Evolutionary conservation across 1,139 yeast species (phyloP).

Genomic region (Taphrina communis): DNA sequence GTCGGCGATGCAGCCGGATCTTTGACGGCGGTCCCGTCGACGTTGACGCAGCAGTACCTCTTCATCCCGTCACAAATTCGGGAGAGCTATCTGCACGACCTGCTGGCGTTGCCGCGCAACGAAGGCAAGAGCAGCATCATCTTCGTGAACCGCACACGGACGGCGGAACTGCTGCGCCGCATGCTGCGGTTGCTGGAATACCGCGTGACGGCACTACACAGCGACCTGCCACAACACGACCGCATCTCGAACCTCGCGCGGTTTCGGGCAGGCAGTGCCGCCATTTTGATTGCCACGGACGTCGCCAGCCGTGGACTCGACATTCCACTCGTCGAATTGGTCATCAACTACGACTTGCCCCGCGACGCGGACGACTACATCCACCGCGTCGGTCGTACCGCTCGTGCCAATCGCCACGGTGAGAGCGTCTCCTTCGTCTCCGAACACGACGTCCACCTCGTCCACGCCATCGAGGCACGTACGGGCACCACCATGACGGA

Average conservation of each 20-base stretch:
- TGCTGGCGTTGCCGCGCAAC: constrained; percentile 68
- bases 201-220: constrained; percentile 86
- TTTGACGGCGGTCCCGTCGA: constrained; percentile 76
- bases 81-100: constrained; percentile 79
- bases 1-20: constrained; percentile 51
- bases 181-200: constrained; percentile 74
- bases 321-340: constrained; percentile 89
- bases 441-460: constrained; percentile 80
- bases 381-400: constrained; percentile 99
- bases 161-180: constrained; percentile 85
- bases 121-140: constrained; percentile 74
- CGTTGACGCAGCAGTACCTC: constrained; percentile 63
- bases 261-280: constrained; percentile 92
- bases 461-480: constrained; percentile 84
- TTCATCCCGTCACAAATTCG: constrained; percentile 81
- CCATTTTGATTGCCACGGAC: constrained; percentile 90
- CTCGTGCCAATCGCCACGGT: constrained; percentile 94
- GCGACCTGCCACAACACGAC: constrained; percentile 92
- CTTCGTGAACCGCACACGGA: constrained; percentile 86
- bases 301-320: constrained; percentile 97
- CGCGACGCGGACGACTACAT: constrained; percentile 96
- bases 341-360: constrained; percentile 89
- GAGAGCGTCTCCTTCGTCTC: constrained; percentile 74
- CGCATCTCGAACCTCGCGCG: constrained; percentile 88
- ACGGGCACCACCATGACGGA: constrained; percentile 77